These are phyloP conservation scores for Spirogloea muscicola DNA, from an alignment of 139 green algal species.

Conservation along the genomic window DNA sequence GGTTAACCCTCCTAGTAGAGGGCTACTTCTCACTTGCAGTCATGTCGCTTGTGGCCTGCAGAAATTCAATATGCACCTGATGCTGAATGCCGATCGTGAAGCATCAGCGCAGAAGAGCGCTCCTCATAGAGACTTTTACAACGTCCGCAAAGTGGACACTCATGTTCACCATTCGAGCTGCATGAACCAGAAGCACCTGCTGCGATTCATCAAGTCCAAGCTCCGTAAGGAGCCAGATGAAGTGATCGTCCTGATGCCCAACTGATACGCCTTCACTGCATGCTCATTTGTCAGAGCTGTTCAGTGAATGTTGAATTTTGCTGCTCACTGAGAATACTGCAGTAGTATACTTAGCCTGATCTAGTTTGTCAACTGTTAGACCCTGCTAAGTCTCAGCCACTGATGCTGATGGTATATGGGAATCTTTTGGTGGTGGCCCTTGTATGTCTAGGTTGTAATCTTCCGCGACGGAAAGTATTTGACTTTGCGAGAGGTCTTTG, in stretches of 20 bases:
- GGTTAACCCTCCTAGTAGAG: no score
- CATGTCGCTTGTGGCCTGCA: no score
- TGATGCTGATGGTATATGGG: no score
- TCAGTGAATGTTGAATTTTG: no score
- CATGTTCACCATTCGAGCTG: constrained; percentile 96
- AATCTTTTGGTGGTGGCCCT: no score
- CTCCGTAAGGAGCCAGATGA: constrained; percentile 92
- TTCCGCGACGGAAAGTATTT: constrained; percentile 92
- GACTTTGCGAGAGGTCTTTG: constrained; percentile 85
- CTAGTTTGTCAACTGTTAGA: no score
- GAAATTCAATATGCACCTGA: constrained; percentile 95
- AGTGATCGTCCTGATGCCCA: no score
- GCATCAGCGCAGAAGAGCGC: constrained; percentile 93
- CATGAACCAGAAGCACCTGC: constrained; percentile 99
- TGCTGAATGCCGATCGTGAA: constrained; percentile 98
- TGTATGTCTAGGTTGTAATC: constrained; percentile 51
- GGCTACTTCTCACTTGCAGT: neutral
- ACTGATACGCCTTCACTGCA: no score
- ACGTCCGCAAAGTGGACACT: constrained; percentile 97
- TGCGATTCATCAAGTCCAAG: constrained; percentile 99
- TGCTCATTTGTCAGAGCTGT: no score
- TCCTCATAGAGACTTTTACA: constrained; percentile 99
- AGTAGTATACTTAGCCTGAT: no score
- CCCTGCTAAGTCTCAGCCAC: no score
- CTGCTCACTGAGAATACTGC: no score